These are phyloP conservation scores for Lolium rigidum DNA, from an alignment of 176 grass and related monocot genomes.

Conservation along the genomic window DNA sequence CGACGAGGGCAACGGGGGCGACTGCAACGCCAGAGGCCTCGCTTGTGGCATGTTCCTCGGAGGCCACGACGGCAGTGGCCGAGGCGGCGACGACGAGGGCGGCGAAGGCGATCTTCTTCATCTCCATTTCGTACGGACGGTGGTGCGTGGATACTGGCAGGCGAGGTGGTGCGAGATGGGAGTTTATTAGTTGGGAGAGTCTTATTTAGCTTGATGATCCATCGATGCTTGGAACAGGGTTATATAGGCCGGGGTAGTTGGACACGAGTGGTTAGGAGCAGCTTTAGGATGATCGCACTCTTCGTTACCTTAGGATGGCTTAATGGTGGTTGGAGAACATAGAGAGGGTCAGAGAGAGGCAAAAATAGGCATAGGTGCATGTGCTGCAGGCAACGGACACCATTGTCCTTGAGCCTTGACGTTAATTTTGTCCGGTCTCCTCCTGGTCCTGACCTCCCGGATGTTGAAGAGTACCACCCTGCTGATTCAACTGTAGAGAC, in stretches of 20 bases:
- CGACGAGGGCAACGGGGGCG: slow-evolving; percentile 6
- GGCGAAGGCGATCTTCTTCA: slow-evolving; percentile 35
- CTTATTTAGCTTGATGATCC: slow-evolving; percentile 5
- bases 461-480: no score
- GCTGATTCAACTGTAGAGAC: no score
- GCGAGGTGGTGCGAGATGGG: background rate
- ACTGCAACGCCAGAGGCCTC: background rate
- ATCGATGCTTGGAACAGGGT: background rate
- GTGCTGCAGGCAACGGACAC: background rate
- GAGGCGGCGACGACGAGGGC: background rate
- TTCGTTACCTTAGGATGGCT: background rate
- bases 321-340: background rate
- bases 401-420: background rate
- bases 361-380: slow-evolving; percentile 13
- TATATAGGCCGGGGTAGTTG: background rate
- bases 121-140: background rate
- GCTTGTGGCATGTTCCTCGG: background rate
- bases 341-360: background rate
- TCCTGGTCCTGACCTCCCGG: background rate
- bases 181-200: slow-evolving; percentile 11
- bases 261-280: background rate
- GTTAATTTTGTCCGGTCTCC: background rate
- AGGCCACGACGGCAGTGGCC: slow-evolving; percentile 11
- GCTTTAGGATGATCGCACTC: background rate
- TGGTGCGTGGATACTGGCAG: background rate